Evolutionary conservation across 192 early-diverging fungal species (phyloP).

Genomic region (Coemansia javaensis): DNA sequence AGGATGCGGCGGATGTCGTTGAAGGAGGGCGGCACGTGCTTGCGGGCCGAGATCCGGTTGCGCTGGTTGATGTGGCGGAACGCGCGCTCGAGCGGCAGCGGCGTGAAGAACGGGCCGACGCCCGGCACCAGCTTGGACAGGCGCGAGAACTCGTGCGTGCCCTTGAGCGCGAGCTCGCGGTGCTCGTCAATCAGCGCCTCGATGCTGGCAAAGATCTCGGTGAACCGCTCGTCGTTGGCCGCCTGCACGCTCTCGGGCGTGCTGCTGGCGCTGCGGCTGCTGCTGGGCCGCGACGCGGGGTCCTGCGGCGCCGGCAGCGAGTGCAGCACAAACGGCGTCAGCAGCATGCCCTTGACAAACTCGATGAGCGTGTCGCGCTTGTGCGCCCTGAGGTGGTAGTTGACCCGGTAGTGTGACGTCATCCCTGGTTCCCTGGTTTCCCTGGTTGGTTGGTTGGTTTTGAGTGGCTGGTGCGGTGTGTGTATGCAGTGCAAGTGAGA

Average conservation of each 20-base stretch:
- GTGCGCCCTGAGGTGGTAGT: conserved; percentile 64
- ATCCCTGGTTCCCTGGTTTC: conserved; percentile 5
- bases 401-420: conserved; percentile 50
- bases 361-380: conserved; percentile 88
- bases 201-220: conserved; percentile 73
- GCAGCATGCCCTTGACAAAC: conserved; percentile 85
- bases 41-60: conserved; percentile 68
- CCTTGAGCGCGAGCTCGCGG: conserved; percentile 10
- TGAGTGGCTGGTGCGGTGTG: not conserved
- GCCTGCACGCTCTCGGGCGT: conserved; percentile 26
- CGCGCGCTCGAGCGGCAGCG: conserved; percentile 66
- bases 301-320: conserved; percentile 35
- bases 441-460: not conserved
- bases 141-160: conserved; percentile 59
- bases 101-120: conserved; percentile 81
- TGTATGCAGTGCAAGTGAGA: not conserved
- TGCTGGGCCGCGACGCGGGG: not conserved
- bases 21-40: conserved; percentile 85
- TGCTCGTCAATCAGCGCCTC: conserved; percentile 74
- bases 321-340: conserved; percentile 84
- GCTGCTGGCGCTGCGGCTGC: not conserved
- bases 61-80: conserved; percentile 67
- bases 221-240: conserved; percentile 65
- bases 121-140: conserved; percentile 72
- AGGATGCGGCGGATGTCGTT: conserved; percentile 87